Base-by-base conservation (phyloP, 179 eudicot species). In the Corrigiola litoralis region DNA sequence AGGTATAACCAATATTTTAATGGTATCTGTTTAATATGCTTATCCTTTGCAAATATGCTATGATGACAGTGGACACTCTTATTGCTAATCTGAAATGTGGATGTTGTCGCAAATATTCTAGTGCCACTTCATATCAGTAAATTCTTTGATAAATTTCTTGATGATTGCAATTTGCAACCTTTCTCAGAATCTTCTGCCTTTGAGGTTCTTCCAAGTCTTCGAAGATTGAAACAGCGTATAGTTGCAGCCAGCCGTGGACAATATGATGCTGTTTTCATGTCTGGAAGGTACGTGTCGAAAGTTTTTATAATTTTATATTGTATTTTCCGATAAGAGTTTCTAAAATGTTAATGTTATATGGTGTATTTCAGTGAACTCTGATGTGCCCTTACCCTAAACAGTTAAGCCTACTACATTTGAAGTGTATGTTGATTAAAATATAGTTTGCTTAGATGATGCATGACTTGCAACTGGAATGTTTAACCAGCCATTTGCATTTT, bases 261-360 rank as follows among this genome's bases (percentile, higher is more conserved):
- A 61, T 90, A 94, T 72, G 87, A 87, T 80, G 95, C 99, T 34
- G 95, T 94, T 74, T 94, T 94, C 71, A 94, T 94, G 99, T 94
- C 99, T 66, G 99, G 99, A 51, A 94, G 99, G 99, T 94, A 69
- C 23, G 42, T 62, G 25, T 14, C 16, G 6, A 13, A 6, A 50
- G 2, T 41, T 55, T 50, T 41, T 12, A 25, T n/a, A 5, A 4
- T 25, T 28, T 20, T 7, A 66, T 18, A 41, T 27, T 32, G 17
- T 27, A 17, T 41, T 28, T 27, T 25, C 33, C n/a, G 4, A 24
- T n/a, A 14, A 2, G 23, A 38, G 10, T 7, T 32, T n/a, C n/a
- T n/a, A 5, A 7, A 4, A 36, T 13, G 3, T 17, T 32, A n/a
- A 17, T 20, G 37, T 56, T 18, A 34, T 18, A 2, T 21, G 8